Conservation (phyloP, 139 green algal species). For the Chlorella sp. region DNA sequence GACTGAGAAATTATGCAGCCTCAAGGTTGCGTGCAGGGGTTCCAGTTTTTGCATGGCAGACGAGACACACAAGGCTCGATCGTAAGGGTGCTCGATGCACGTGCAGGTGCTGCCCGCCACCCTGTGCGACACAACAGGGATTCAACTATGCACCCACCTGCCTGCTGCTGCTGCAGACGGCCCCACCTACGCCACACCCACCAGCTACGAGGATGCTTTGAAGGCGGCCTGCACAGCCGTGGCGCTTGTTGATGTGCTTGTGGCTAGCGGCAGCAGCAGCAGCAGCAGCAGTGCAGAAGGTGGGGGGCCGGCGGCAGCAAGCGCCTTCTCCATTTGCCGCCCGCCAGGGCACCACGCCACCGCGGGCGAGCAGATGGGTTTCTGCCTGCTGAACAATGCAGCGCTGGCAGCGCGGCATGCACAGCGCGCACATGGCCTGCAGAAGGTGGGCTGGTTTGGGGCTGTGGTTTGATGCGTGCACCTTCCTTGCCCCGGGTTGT, state of each 20-base stretch:
- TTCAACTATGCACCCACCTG: no score
- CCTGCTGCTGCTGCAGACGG: slow-evolving; percentile 31
- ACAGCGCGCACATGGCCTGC: slow-evolving; percentile 44
- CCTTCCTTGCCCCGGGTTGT: no score
- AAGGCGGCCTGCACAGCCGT: slow-evolving; percentile 45
- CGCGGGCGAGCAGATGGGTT: slow-evolving; percentile 80
- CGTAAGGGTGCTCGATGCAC: no score
- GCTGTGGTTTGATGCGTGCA: neutral
- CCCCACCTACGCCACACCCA: slow-evolving; percentile 52
- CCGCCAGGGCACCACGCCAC: slow-evolving; percentile 91
- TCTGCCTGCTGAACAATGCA: slow-evolving; percentile 88
- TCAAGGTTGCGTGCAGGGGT: no score
- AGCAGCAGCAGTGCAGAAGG: neutral
- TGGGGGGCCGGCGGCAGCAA: neutral
- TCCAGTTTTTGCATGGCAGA: neutral
- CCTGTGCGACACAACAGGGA: no score
- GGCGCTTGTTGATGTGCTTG: slow-evolving; percentile 43
- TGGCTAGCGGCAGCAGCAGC: slow-evolving; percentile 12
- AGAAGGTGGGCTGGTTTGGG: slow-evolving; percentile 24
- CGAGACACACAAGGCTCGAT: no score
- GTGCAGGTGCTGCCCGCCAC: neutral
- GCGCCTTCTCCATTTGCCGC: slow-evolving; percentile 79
- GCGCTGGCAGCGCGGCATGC: slow-evolving; percentile 78
- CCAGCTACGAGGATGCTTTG: slow-evolving; percentile 40
- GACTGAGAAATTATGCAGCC: no score